These are phyloP conservation scores for Talaromyces sp. DNA, from an alignment of 2,329 filamentous ascomycete species.

Conservation along the genomic window DNA sequence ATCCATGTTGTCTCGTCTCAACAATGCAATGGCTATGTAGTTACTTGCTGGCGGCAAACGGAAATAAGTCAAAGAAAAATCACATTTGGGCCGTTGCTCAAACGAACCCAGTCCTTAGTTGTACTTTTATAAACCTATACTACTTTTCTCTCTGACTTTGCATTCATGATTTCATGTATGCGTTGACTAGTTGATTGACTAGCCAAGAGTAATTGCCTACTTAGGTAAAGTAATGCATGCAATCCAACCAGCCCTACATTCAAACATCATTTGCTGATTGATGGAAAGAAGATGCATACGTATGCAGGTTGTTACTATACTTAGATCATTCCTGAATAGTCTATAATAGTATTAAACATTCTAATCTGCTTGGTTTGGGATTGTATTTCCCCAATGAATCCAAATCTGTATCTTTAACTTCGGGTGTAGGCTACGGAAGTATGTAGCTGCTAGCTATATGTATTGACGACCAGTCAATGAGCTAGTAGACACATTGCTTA, in stretches of 20 bases:
- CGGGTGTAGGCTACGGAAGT: no score
- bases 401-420: no score
- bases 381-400: background rate
- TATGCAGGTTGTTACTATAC: background rate
- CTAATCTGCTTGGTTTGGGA: background rate
- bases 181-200: background rate
- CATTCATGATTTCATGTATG: background rate
- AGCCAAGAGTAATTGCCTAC: constrained; percentile 1
- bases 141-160: background rate
- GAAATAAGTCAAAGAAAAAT: background rate
- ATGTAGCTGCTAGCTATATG: no score
- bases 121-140: background rate
- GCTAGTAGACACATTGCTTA: no score
- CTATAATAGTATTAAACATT: background rate
- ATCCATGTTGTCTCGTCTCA: background rate
- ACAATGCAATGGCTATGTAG: background rate
- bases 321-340: background rate
- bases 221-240: constrained; percentile 6
- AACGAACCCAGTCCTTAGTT: background rate
- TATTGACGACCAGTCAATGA: no score
- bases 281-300: background rate
- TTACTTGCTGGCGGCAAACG: background rate
- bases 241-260: background rate
- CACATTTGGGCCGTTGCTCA: background rate
- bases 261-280: background rate